Conservation (phyloP, 768 basidiomycete genomes). For the Rickenella mellea region DNA sequence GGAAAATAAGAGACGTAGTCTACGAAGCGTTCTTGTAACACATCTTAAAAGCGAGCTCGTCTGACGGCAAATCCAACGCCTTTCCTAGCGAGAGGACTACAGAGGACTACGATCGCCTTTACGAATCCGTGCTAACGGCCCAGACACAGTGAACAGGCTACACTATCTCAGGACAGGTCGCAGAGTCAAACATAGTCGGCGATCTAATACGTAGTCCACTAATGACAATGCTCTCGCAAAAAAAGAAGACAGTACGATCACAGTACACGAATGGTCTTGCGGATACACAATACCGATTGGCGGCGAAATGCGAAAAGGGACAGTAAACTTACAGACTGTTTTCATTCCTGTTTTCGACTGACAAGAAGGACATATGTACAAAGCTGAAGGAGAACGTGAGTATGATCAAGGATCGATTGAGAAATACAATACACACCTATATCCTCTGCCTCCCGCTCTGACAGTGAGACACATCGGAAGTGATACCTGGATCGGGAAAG, state of each 20-base stretch:
- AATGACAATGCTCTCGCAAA: not conserved
- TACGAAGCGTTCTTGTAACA: slow-evolving; percentile 1
- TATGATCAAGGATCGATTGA: slow-evolving; percentile 3
- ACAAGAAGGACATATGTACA: slow-evolving; percentile 42
- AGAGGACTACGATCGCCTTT: too few species aligned
- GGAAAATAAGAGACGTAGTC: slow-evolving; percentile 2
- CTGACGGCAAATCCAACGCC: too few species aligned
- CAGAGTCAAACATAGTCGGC: too few species aligned
- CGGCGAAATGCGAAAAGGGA: slow-evolving; percentile 3
- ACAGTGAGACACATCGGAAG: slow-evolving; percentile 64
- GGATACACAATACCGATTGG: slow-evolving; percentile 4
- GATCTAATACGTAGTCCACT: not conserved
- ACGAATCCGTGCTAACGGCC: too few species aligned
- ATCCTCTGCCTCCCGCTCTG: slow-evolving; percentile 58
- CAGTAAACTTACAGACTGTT: slow-evolving; percentile 69
- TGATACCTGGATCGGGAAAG: slow-evolving; percentile 56
- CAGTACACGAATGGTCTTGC: slow-evolving; percentile 21
- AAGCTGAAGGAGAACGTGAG: slow-evolving; percentile 1
- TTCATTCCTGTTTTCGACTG: slow-evolving; percentile 49
- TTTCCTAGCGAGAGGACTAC: too few species aligned
- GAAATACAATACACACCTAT: slow-evolving; percentile 48
- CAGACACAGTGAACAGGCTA: too few species aligned
- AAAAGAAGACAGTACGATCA: too few species aligned
- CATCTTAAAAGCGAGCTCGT: slow-evolving; percentile 5
- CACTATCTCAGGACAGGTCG: too few species aligned